phyloP scores from a whole-genome alignment of 2,329 filamentous ascomycete species.

The Monosporascus sp. region DNA sequence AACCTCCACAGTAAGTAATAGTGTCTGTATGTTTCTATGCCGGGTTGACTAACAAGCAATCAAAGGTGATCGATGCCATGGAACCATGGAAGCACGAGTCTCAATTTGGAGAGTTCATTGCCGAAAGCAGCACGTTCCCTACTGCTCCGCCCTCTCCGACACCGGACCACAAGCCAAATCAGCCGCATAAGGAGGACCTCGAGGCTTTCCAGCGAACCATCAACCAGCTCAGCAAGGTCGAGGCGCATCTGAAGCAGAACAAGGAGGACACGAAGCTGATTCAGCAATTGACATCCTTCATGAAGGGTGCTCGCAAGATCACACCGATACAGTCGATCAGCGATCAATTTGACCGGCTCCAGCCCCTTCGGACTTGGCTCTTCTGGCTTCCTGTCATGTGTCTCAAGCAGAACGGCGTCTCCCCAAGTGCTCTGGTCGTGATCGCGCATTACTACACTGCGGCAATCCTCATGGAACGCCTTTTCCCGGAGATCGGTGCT shows the following conservation, averaged over 20 bases:
- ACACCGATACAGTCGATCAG: slow-evolving; percentile 66
- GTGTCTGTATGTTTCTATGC: background rate
- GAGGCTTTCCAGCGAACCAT: slow-evolving; percentile 63
- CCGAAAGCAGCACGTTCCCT: slow-evolving; percentile 69
- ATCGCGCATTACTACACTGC: slow-evolving; percentile 90
- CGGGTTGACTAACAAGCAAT: slow-evolving; percentile 19
- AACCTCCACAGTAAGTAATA: slow-evolving; percentile 69
- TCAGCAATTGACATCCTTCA: slow-evolving; percentile 64
- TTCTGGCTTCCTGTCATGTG: slow-evolving; percentile 91
- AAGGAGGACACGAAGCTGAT: slow-evolving; percentile 65
- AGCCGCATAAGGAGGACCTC: slow-evolving; percentile 65
- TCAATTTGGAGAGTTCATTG: slow-evolving; percentile 76
- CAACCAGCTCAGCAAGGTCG: slow-evolving; percentile 62
- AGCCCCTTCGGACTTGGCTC: slow-evolving; percentile 83
- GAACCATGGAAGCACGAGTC: slow-evolving; percentile 87
- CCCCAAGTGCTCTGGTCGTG: slow-evolving; percentile 73
- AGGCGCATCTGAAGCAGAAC: slow-evolving; percentile 62
- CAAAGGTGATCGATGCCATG: slow-evolving; percentile 83
- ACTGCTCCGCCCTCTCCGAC: slow-evolving; percentile 59
- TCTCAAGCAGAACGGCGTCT: slow-evolving; percentile 69
- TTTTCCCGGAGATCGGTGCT: slow-evolving; percentile 87
- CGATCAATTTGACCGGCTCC: slow-evolving; percentile 85
- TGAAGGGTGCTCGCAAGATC: slow-evolving; percentile 67
- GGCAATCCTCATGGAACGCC: slow-evolving; percentile 78
- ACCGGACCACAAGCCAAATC: slow-evolving; percentile 55